Base-by-base conservation (phyloP, 495 filamentous ascomycete genomes). In the Parathielavia appendiculata region DNA sequence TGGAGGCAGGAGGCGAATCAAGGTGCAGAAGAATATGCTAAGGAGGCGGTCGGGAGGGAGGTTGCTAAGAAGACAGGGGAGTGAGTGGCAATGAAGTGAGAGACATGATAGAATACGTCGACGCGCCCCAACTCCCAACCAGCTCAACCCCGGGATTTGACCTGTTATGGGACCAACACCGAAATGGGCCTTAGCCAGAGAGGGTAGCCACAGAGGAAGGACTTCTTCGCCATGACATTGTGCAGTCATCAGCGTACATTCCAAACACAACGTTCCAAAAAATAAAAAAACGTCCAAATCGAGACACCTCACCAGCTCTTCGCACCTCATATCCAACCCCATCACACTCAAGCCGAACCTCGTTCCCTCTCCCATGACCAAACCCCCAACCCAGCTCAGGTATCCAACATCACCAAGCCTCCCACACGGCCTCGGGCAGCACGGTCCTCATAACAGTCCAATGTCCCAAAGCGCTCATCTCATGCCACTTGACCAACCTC, bases 371-470 rank as follows among this genome's bases (percentile, higher is more conserved):
- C n/a, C n/a, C n/a, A n/a, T n/a, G n/a, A n/a, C n/a, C 8, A n/a
- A 12, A 19, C 0, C 6, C 16, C 11, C 8, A 19, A 34, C 19
- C 20, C 19, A 36, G 36, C n/a, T 23, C 16, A 44, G 0, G 9
- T 16, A 44, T 13, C 19, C 20, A 30, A 1, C 1, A 1, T 83
- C 73, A 97, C 90, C 91, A 97, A 54, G 82, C 81, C 78, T 95
- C 86, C 93, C 93, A 98, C 6, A 97, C 85, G 20, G 69, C 68
- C 55, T 74, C 78, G 13, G 92, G 91, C 53, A 97, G 53, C 7
- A 96, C 92, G 7, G 74, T 84, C 68, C 93, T 81, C 88, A 97
- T 98, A 39, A 98, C 85, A 20, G 74, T 71, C 93, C 93, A 98
- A 74, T 98, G 93, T 41, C 86, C 86, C 35, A 88, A 59, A 5